Conservation (phyloP, 75 land plant species). For the Pinus albicaulis region DNA sequence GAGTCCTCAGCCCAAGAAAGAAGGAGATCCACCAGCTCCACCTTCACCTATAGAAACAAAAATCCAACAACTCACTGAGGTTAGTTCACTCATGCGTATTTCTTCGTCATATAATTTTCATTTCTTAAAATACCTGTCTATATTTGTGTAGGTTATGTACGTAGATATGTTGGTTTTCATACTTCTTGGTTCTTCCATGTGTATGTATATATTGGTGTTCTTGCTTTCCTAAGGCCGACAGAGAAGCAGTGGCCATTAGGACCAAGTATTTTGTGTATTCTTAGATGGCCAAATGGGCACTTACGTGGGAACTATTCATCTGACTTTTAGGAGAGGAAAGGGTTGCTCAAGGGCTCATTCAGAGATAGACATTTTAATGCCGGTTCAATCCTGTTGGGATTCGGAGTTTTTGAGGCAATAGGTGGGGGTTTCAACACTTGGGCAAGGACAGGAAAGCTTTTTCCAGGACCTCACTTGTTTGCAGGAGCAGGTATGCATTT, state of each 20-base stretch:
- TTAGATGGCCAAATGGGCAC: neutral
- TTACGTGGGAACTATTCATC: no score
- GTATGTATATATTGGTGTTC: no score
- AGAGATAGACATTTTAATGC: slow-evolving; percentile 96
- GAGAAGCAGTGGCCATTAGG: no score
- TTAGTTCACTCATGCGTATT: slow-evolving; percentile 11
- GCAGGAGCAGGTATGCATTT: slow-evolving; percentile 83
- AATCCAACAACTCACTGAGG: slow-evolving; percentile 92
- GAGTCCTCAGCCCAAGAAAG: slow-evolving; percentile 36
- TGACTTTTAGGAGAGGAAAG: slow-evolving; percentile 65
- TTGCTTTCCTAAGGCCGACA: no score
- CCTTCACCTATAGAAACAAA: slow-evolving; percentile 62
- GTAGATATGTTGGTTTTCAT: neutral
- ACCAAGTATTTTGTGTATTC: neutral
- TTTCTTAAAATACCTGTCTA: neutral
- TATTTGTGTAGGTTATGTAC: neutral
- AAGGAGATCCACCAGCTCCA: slow-evolving; percentile 24
- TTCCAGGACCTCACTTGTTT: slow-evolving; percentile 97
- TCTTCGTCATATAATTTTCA: neutral
- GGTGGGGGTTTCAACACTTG: slow-evolving; percentile 88
- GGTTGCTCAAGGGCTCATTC: slow-evolving; percentile 79
- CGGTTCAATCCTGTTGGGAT: slow-evolving; percentile 87
- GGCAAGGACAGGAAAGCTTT: slow-evolving; percentile 91
- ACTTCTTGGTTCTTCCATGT: no score
- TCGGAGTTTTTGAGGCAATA: slow-evolving; percentile 80